These are phyloP conservation scores for Stropharia rugosoannulata DNA, from an alignment of 768 basidiomycete species.

Conservation along the genomic window DNA sequence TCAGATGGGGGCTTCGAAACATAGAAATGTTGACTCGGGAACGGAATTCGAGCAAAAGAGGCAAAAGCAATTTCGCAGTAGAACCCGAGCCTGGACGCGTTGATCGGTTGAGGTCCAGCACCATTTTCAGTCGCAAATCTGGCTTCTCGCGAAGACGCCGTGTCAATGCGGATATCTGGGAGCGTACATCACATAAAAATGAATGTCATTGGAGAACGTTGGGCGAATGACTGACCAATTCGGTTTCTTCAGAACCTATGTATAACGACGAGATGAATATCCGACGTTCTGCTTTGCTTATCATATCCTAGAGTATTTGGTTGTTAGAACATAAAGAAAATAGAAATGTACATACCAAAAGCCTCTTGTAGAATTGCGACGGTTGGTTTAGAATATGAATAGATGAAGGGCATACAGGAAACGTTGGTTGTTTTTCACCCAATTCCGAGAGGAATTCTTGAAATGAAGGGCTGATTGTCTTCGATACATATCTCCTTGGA, in stretches of 20 bases:
- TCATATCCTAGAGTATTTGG: constrained; percentile 57
- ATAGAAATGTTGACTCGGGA: constrained; percentile 74
- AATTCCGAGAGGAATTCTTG: constrained; percentile 36
- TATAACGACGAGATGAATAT: constrained; percentile 92
- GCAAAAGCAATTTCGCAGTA: constrained; percentile 64
- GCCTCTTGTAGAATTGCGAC: constrained; percentile 48
- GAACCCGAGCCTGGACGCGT: constrained; percentile 73
- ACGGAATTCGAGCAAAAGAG: constrained; percentile 72
- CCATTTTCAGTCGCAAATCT: constrained; percentile 63
- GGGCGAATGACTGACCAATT: constrained; percentile 68
- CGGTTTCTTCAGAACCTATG: constrained; percentile 74
- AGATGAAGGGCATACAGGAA: constrained; percentile 42
- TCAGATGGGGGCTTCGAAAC: constrained; percentile 85
- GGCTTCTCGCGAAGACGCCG: constrained; percentile 58
- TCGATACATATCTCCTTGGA: constrained; percentile 22
- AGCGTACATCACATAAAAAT: background rate
- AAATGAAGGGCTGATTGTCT: constrained; percentile 31
- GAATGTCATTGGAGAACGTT: constrained; percentile 27
- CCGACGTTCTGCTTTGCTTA: constrained; percentile 71
- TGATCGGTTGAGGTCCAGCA: constrained; percentile 80
- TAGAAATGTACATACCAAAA: constrained; percentile 47
- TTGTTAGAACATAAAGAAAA: background rate
- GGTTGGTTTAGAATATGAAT: constrained; percentile 60
- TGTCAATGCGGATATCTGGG: constrained; percentile 71
- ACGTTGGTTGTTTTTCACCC: constrained; percentile 43